A percentile compares a stretch with the other conserved stretches of the same genome.
These are phyloP conservation scores for Chenopodium quinoa DNA, from an alignment of 148 eudicot genomes.

Conservation along the genomic window DNA sequence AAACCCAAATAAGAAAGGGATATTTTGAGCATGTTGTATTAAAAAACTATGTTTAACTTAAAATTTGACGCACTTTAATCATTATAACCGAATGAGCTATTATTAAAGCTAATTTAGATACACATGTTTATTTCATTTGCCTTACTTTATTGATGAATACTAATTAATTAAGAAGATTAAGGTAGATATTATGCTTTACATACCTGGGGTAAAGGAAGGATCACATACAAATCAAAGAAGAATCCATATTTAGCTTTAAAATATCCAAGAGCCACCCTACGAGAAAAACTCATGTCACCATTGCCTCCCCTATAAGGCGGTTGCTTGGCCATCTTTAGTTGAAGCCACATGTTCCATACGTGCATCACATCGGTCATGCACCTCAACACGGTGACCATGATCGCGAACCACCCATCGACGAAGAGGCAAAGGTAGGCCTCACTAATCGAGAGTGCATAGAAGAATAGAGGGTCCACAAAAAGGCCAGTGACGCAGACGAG, in stretches of 20 bases:
- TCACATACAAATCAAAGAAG: conserved; percentile 76
- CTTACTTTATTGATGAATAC: too few species aligned
- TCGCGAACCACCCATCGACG: conserved; percentile 90
- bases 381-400: conserved; percentile 66
- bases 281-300: conserved; percentile 10
- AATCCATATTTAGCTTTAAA: conserved; percentile 59
- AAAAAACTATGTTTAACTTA: too few species aligned
- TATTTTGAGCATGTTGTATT: neutral
- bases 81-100: too few species aligned
- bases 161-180: neutral
- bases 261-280: conserved; percentile 38
- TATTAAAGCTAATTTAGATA: too few species aligned
- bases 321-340: conserved; percentile 47
- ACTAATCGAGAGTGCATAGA: conserved; percentile 77
- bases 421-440: conserved; percentile 70
- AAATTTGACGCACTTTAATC: neutral
- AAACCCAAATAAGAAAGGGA: neutral
- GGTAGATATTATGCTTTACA: conserved; percentile 38
- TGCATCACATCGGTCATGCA: conserved; percentile 80
- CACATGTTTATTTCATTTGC: neutral
- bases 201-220: conserved; percentile 97
- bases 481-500: conserved; percentile 69
- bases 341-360: conserved; percentile 86
- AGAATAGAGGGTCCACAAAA: conserved; percentile 85
- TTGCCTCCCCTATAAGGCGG: conserved; percentile 6